These are phyloP conservation scores for Xylariaceae sp. DNA, from an alignment of 2,329 filamentous ascomycete genomes.

Conservation along the genomic window DNA sequence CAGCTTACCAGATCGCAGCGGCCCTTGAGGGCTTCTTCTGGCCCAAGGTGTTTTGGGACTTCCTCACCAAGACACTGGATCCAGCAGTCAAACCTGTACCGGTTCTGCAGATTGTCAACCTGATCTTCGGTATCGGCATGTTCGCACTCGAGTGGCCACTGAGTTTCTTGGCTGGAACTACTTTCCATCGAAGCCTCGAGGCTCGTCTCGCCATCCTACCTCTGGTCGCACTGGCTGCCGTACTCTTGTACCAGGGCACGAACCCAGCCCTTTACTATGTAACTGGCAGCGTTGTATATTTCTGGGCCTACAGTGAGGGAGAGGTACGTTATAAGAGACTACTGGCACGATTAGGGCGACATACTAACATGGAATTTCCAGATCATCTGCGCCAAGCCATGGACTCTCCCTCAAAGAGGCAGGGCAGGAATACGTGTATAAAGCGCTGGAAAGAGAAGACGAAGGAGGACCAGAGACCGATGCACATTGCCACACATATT, in stretches of 20 bases:
- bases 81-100: conserved; percentile 83
- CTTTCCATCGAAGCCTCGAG: conserved; percentile 84
- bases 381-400: conserved; percentile 68
- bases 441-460: background rate
- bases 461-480: background rate
- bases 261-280: conserved; percentile 92
- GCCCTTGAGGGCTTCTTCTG: conserved; percentile 90
- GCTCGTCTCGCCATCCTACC: conserved; percentile 80
- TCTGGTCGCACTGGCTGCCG: conserved; percentile 68
- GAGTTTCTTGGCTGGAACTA: conserved; percentile 69
- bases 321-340: conserved; percentile 63
- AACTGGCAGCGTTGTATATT: conserved; percentile 81
- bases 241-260: conserved; percentile 86
- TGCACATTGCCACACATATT: too few species aligned
- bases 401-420: conserved; percentile 63
- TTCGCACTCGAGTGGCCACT: conserved; percentile 92
- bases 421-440: conserved; percentile 20
- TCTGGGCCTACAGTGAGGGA: conserved; percentile 96
- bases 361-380: conserved; percentile 28
- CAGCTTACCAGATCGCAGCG: conserved; percentile 78
- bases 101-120: conserved; percentile 83
- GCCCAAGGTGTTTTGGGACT: conserved; percentile 99
- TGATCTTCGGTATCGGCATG: conserved; percentile 74
- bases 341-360: too few species aligned
- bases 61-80: conserved; percentile 87